Percentiles rank a stretch among this genome's conserved stretches.
Conservation (phyloP, 768 basidiomycete species). For the Lentinula aciculospora region DNA sequence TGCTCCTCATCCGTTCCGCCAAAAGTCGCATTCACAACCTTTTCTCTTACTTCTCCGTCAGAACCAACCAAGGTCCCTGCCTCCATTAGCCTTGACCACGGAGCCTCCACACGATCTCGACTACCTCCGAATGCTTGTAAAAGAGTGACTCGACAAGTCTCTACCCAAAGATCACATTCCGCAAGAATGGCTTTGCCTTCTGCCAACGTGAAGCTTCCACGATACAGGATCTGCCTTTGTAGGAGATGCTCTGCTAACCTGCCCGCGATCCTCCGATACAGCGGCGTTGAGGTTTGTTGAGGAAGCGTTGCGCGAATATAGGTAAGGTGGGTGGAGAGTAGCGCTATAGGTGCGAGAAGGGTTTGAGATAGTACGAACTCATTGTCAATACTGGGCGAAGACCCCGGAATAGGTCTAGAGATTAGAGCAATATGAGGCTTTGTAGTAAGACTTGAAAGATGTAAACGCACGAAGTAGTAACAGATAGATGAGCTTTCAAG, state of each 20-base stretch:
- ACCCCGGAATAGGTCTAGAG: constrained; percentile 14
- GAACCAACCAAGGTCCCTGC: constrained; percentile 63
- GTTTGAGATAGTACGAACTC: constrained; percentile 58
- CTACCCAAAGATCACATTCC: constrained; percentile 81
- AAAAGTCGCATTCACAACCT: constrained; percentile 42
- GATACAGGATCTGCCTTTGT: constrained; percentile 77
- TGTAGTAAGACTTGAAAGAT: neutral
- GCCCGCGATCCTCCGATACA: constrained; percentile 74
- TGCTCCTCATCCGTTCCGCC: constrained; percentile 36
- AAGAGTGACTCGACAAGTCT: constrained; percentile 65
- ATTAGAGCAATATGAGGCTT: neutral
- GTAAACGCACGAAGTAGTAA: constrained; percentile 32
- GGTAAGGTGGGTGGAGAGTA: constrained; percentile 74
- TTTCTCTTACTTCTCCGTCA: constrained; percentile 48
- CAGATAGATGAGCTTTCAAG: constrained; percentile 66
- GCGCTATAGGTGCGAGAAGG: constrained; percentile 69
- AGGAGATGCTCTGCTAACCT: constrained; percentile 73
- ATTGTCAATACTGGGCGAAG: constrained; percentile 16
- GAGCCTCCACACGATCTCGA: constrained; percentile 54
- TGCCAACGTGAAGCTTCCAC: constrained; percentile 55
- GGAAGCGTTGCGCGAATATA: constrained; percentile 66
- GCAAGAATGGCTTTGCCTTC: constrained; percentile 60
- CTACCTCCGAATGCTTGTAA: constrained; percentile 38
- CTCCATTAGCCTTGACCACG: constrained; percentile 72
- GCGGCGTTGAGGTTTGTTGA: constrained; percentile 40